These are phyloP conservation scores for Sporisorium exsertum DNA, from an alignment of 1,284 basidiomycete genomes.

Conservation along the genomic window DNA sequence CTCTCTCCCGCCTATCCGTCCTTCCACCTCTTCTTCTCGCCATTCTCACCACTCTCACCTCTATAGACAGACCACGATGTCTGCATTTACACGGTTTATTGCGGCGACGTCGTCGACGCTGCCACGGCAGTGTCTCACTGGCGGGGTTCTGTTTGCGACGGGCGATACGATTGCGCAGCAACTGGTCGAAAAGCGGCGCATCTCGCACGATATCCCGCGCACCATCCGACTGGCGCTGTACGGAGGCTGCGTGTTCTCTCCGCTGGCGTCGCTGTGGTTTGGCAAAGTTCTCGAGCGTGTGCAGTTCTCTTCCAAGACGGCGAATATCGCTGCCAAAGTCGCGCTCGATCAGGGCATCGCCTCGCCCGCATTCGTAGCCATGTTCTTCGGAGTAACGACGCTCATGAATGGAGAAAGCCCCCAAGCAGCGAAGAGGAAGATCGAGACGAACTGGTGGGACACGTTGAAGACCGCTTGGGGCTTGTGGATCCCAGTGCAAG, in stretches of 20 bases:
- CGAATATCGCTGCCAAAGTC: slow-evolving; percentile 56
- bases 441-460: slow-evolving; percentile 52
- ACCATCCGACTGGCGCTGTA: slow-evolving; percentile 52
- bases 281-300: slow-evolving; percentile 53
- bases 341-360: slow-evolving; percentile 57
- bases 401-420: slow-evolving; percentile 43
- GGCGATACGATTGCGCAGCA: slow-evolving; percentile 63
- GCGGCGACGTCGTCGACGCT: slow-evolving; percentile 57
- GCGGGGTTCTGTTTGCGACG: slow-evolving; percentile 56
- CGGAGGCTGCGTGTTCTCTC: slow-evolving; percentile 61
- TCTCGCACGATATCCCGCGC: slow-evolving; percentile 43
- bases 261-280: slow-evolving; percentile 58
- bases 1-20: neutral
- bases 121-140: slow-evolving; percentile 57
- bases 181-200: slow-evolving; percentile 50
- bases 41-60: neutral
- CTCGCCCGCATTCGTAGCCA: slow-evolving; percentile 38
- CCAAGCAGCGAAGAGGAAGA: slow-evolving; percentile 45
- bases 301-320: slow-evolving; percentile 21
- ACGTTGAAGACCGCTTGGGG: slow-evolving; percentile 59
- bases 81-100: slow-evolving; percentile 49
- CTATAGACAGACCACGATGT: slow-evolving; percentile 21
- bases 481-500: slow-evolving; percentile 61
- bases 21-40: neutral
- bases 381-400: slow-evolving; percentile 57